Evolutionary conservation across 2,329 filamentous ascomycete genomes (phyloP).

Genomic region (Gnomoniopsis smithogilvyi): DNA sequence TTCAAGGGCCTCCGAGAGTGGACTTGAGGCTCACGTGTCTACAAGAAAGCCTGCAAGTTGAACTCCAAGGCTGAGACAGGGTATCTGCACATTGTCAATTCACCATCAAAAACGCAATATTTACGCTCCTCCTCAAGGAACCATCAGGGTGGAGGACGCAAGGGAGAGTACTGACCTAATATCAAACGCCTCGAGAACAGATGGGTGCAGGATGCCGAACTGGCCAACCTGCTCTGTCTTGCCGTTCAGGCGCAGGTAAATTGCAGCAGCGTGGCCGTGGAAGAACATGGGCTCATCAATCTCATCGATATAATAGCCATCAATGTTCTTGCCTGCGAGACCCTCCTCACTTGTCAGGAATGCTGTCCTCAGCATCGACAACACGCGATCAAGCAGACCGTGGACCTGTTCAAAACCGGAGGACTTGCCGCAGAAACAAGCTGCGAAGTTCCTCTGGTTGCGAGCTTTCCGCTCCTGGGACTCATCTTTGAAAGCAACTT

Average conservation of each 20-base stretch:
- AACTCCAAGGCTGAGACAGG: conserved; percentile 93
- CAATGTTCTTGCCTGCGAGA: conserved; percentile 46
- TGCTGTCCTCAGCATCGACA: conserved; percentile 83
- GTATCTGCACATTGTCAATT: conserved; percentile 52
- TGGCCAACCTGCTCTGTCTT: conserved; percentile 77
- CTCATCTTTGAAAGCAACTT: conserved; percentile 88
- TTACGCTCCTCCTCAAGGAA: not conserved
- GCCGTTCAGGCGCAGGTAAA: conserved; percentile 72
- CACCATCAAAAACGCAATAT: not conserved
- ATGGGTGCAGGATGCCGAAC: conserved; percentile 92
- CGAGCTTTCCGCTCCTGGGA: conserved; percentile 77
- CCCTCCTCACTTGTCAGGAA: conserved; percentile 78
- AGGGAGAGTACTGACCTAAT: conserved; percentile 57
- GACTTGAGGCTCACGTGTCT: not conserved
- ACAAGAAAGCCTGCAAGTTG: conserved; percentile 92
- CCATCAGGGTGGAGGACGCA: not conserved
- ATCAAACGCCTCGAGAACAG: conserved; percentile 90
- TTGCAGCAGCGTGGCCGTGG: conserved; percentile 79
- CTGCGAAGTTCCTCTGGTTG: conserved; percentile 95
- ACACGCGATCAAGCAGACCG: conserved; percentile 84
- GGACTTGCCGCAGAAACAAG: conserved; percentile 90
- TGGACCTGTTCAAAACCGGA: conserved; percentile 96
- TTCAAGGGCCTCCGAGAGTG: not conserved
- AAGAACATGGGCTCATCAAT: conserved; percentile 91
- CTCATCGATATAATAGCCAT: conserved; percentile 93